A percentile compares a stretch with the other conserved stretches of the same genome.
Conservation (phyloP, 768 basidiomycete species). For the Rhizopogon sp. region DNA sequence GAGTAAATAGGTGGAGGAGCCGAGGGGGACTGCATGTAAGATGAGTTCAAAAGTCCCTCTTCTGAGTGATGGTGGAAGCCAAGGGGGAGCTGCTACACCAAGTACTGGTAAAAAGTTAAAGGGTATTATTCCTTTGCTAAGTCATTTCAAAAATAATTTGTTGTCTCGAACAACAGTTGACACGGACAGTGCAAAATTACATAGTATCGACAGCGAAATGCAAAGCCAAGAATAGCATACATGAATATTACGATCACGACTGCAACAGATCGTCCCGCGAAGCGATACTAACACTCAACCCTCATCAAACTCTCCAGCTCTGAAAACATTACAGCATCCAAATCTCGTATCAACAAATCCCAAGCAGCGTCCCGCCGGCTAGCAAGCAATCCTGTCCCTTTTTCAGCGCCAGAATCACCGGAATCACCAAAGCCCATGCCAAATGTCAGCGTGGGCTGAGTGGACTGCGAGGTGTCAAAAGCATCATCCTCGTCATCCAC, state of each 20-base stretch:
- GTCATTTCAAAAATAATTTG: background rate
- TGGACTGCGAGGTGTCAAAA: conserved; percentile 61
- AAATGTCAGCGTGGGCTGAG: conserved; percentile 61
- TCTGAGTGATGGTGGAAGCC: background rate
- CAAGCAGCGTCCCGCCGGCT: conserved; percentile 67
- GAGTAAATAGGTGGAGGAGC: conserved; percentile 60
- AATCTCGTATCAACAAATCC: conserved; percentile 69
- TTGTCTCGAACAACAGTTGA: background rate
- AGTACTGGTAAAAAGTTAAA: background rate
- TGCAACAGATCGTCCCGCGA: background rate
- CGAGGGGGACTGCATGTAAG: conserved; percentile 32
- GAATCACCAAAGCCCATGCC: conserved; percentile 84
- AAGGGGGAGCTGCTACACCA: background rate
- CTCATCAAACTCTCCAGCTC: conserved; percentile 78
- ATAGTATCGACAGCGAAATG: conserved; percentile 1
- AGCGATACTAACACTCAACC: conserved; percentile 40
- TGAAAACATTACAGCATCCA: conserved; percentile 69
- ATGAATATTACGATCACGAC: conserved; percentile 5
- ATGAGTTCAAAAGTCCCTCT: background rate
- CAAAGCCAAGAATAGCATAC: conserved; percentile 1
- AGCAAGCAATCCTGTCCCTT: conserved; percentile 70
- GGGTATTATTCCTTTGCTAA: background rate
- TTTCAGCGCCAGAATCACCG: conserved; percentile 59
- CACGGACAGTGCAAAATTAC: background rate
- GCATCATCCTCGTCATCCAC: conserved; percentile 73